Evolutionary conservation across 139 green algal species (phyloP).

Genomic region (Coccomyxa sp.): DNA sequence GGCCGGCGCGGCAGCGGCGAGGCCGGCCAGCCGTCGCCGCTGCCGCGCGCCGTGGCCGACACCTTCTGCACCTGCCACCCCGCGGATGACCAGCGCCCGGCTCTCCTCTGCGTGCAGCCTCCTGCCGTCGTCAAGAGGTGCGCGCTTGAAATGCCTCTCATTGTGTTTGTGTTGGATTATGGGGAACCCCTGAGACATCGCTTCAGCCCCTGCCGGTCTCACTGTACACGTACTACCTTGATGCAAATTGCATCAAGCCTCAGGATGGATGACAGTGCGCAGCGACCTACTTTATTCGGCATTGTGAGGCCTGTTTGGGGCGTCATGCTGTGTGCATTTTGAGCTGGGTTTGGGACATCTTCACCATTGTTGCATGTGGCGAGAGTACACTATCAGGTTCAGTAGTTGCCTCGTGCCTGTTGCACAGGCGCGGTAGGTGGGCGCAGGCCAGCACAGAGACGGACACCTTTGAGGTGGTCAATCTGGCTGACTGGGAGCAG

Average conservation of each 20-base stretch:
- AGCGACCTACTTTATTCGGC: no score
- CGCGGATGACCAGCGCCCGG: neutral
- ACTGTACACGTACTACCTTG: neutral
- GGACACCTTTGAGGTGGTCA: conserved; percentile 26
- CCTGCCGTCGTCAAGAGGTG: conserved; percentile 35
- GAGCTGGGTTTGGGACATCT: neutral
- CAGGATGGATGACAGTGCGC: no score
- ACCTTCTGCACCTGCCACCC: neutral
- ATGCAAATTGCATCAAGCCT: neutral
- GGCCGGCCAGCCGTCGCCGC: neutral
- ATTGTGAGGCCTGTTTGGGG: neutral
- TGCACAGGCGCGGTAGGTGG: conserved; percentile 45
- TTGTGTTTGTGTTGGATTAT: no score
- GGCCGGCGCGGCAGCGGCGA: neutral
- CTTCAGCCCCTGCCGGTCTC: neutral
- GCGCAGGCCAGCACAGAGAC: conserved; percentile 10
- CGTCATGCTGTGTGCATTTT: neutral
- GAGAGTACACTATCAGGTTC: no score
- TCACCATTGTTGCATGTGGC: neutral
- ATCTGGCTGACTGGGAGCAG: conserved; percentile 18
- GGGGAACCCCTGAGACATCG: neutral
- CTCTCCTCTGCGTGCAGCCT: conserved; percentile 10
- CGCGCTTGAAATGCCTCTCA: neutral
- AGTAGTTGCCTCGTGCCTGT: no score
- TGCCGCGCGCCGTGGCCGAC: neutral